Evolutionary conservation across 2,329 filamentous ascomycete genomes (phyloP), one percentile per base, ranked within the genome.

Genomic region (Berkeleyomyces rouxiae): DNA sequence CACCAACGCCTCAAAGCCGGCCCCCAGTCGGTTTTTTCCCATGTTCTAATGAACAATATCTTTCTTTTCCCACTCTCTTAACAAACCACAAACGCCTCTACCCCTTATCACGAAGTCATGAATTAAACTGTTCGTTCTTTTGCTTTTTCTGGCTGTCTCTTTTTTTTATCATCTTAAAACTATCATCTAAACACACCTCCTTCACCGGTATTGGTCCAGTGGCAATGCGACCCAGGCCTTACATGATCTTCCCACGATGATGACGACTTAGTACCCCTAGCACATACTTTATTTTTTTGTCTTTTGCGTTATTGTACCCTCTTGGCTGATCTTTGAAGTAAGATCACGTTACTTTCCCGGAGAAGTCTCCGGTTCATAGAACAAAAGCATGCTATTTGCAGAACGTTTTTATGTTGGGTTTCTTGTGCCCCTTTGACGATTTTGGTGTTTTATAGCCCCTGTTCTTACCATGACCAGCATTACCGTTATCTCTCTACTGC

Each of bases 21-120:
- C 65, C 51, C 66, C 74, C 33, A 51, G 61, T 7, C 36, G 59
- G 42, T 44, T 63, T 51, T 64, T 62, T 47, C 60, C 63, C 33
- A 59, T 64, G 60, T 64, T 64, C 42, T 64, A 61, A 44, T 37
- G 33, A 33, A 47, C 44, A 10, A 40, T 37, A 10, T 11, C 37
- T 40, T 57, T 16, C n/a, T 51, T 39, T n/a, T 58, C 39, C 57
- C 39, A 11, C 37, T 60, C 37, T 63, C 36, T 36, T 16, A 59
- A n/a, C 2, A 47, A 46, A 6, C 11, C 58, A 23, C 72, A 63
- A 75, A 71, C 65, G 73, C 70, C 66, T 74, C 70, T 55, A 72
- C 71, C 53, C 67, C 44, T 73, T 75, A 65, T 76, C 69, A 71
- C 61, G 62, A 64, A 44, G 59, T 64, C 51, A 64, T 43, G 62